Evolutionary conservation across 2,329 filamentous ascomycete genomes (phyloP), one percentile per base, ranked within the genome.

Genomic region (Xylaria sp.): DNA sequence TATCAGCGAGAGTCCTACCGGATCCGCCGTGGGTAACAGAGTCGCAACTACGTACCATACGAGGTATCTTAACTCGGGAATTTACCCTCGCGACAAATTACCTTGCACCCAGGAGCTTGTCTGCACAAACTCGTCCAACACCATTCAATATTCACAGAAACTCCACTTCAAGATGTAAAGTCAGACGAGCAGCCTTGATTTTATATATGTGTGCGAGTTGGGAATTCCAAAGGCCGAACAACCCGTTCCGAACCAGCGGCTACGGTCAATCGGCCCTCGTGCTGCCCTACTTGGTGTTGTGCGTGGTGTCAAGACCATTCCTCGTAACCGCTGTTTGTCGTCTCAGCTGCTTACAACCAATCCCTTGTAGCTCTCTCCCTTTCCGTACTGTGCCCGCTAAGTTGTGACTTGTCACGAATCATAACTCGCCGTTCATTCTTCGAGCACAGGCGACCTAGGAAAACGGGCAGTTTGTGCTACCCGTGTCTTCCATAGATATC

Each of bases 391-490:
- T 63, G 53, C 57, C 25, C 54, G 59, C 29, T 56, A 51, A 46
- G 60, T 41, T 60, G 46, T 58, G 62, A 62, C 40, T 54, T 63
- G 59, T 66, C 60, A 65, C 67, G 58, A 67, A 65, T 68, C 64
- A 68, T 64, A 44, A 52, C 67, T 67, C 57, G 41, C 33, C 31
- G 11, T 54, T 37, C 27, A 37, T 60, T 38, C 40, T 29, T 58
- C 33, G 21, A 49, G 47, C 27, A 54, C 37, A 33, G 17, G 41
- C 43, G 49, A 40, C 47, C 62, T 31, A 58, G 56, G 63, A 62
- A 66, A 64, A 65, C 66, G 58, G 53, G 62, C 64, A 65, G 62
- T 60, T 63, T 44, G 68, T 70, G 64, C 61, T 44, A 68, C 69
- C 55, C 35, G n/a, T 38, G 17, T 54, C 31, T 58, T 31, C 19